These are phyloP conservation scores for Luffa acutangula DNA, from an alignment of 306 rosid genomes.

Conservation along the genomic window DNA sequence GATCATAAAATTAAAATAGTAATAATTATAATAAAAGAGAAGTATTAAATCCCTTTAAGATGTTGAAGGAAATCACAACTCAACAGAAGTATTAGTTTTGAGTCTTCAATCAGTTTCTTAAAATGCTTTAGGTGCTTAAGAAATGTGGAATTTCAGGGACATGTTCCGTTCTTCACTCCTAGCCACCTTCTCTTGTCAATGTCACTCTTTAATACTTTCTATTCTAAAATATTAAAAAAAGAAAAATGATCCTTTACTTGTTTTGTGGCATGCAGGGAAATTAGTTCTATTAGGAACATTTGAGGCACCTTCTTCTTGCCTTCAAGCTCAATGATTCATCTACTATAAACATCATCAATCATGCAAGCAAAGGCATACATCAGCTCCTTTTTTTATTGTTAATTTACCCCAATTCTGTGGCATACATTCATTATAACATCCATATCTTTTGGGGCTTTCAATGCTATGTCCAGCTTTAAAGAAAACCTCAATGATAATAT, in stretches of 20 bases:
- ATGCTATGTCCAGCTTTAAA: not conserved
- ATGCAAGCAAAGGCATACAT: not conserved
- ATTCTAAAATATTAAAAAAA: too few species aligned
- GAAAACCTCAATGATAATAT: not conserved
- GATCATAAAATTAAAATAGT: slow-evolving; percentile 6
- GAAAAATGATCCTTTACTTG: not conserved
- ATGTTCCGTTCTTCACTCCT: not conserved
- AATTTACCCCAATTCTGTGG: not conserved
- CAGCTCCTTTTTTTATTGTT: not conserved
- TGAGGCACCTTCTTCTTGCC: not conserved
- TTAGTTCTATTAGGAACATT: not conserved
- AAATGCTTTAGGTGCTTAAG: not conserved
- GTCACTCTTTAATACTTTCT: not conserved
- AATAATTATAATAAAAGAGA: not conserved
- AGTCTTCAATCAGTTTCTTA: not conserved
- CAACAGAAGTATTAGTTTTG: not conserved
- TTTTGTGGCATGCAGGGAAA: not conserved
- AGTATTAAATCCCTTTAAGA: not conserved
- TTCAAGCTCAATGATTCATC: not conserved
- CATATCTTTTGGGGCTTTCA: not conserved
- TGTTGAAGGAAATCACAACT: not conserved
- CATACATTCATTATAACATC: not conserved
- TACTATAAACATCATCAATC: not conserved
- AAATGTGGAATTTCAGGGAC: not conserved
- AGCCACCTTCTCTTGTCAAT: not conserved